phyloP scores from a whole-genome alignment of 2,329 filamentous ascomycete species.

The Pestalotiopsis sp. region DNA sequence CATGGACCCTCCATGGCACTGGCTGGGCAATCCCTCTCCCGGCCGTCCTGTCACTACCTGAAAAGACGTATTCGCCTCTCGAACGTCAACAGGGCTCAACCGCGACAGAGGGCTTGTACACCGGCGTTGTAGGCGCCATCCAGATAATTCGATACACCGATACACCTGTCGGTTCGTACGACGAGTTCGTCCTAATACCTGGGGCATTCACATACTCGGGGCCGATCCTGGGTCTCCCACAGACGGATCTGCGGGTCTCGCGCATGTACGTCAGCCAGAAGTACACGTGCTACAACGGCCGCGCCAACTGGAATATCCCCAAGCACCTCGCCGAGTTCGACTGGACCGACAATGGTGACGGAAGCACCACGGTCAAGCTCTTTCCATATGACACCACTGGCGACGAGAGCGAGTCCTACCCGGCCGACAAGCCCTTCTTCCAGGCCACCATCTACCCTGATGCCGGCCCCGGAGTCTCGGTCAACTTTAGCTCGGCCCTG shows the following conservation, averaged over 20 bases:
- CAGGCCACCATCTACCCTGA: slow-evolving; percentile 19
- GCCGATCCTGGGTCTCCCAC: background rate
- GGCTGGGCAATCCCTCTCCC: slow-evolving; percentile 14
- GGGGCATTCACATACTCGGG: slow-evolving; percentile 23
- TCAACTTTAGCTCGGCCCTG: slow-evolving; percentile 8
- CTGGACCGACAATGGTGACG: slow-evolving; percentile 22
- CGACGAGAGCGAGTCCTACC: slow-evolving; percentile 6
- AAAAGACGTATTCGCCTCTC: slow-evolving; percentile 13
- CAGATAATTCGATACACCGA: slow-evolving; percentile 33
- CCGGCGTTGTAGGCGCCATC: slow-evolving; percentile 28
- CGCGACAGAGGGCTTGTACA: slow-evolving; percentile 24
- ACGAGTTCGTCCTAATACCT: slow-evolving; percentile 32
- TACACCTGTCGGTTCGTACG: slow-evolving; percentile 33
- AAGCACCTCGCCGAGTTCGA: slow-evolving; percentile 34
- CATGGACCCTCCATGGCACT: slow-evolving; percentile 11
- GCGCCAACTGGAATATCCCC: slow-evolving; percentile 36
- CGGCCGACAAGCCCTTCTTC: slow-evolving; percentile 24
- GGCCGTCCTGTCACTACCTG: slow-evolving; percentile 17
- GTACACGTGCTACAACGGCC: slow-evolving; percentile 32
- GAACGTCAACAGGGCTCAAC: background rate
- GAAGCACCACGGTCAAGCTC: slow-evolving; percentile 23
- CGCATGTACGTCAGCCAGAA: slow-evolving; percentile 35
- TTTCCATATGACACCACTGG: slow-evolving; percentile 18
- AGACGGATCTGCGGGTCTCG: slow-evolving; percentile 28
- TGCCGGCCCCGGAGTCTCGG: slow-evolving; percentile 17